Percentiles rank a stretch among this genome's conserved stretches.
Conservation (phyloP, 768 basidiomycete genomes). For the Xerocomus spinulosus region DNA sequence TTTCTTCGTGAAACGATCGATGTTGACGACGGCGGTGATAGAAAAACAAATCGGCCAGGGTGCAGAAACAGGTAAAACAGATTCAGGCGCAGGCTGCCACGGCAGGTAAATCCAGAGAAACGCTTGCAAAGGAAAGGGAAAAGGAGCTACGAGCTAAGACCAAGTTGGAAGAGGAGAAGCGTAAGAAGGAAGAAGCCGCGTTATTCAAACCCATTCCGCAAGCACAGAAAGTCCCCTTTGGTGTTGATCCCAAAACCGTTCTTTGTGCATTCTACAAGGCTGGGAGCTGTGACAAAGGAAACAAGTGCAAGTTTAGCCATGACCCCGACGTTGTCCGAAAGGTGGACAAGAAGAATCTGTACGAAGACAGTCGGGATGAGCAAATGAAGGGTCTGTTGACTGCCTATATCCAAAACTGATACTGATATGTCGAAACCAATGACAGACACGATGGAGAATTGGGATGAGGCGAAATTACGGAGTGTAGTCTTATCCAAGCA, state of each 20-base stretch:
- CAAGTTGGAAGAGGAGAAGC: conserved; percentile 77
- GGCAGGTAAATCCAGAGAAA: conserved; percentile 76
- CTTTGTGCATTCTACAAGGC: conserved; percentile 92
- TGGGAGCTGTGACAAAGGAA: conserved; percentile 90
- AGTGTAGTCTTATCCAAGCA: conserved; percentile 83
- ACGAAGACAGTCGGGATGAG: conserved; percentile 82
- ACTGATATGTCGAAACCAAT: conserved; percentile 1
- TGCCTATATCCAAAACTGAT: neutral
- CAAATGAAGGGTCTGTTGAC: conserved; percentile 58
- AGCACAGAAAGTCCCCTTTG: conserved; percentile 85
- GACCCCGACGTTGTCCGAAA: conserved; percentile 85
- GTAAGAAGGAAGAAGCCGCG: conserved; percentile 78
- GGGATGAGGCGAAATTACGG: conserved; percentile 93
- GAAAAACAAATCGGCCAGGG: conserved; percentile 95
- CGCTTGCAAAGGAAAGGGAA: conserved; percentile 82
- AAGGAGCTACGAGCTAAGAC: conserved; percentile 71
- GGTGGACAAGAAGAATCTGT: conserved; percentile 93
- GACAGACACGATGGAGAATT: conserved; percentile 93
- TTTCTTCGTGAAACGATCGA: conserved; percentile 4
- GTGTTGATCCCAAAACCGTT: conserved; percentile 94
- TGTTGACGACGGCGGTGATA: conserved; percentile 27
- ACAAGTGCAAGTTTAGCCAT: conserved; percentile 96
- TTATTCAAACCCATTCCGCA: conserved; percentile 79
- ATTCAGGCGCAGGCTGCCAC: conserved; percentile 73
- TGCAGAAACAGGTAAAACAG: conserved; percentile 76